Conservation (phyloP, 345 rosid genomes). For the Dovyalis caffra region DNA sequence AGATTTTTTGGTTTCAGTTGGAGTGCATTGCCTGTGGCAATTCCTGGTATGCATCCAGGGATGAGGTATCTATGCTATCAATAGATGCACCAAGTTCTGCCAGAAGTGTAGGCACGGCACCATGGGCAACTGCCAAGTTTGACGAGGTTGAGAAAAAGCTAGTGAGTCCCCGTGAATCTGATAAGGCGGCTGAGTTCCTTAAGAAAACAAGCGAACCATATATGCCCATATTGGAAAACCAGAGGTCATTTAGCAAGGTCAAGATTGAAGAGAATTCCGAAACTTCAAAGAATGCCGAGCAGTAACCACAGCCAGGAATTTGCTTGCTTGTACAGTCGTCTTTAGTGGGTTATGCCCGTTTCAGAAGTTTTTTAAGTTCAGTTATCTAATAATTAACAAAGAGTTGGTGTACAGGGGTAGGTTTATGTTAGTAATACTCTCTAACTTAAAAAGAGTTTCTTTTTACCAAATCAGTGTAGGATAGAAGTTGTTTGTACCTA, state of each 20-base stretch:
- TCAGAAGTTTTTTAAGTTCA: background rate
- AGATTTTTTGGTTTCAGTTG: constrained; percentile 45
- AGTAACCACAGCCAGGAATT: background rate
- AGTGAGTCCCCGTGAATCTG: constrained; percentile 56
- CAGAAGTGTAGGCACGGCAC: constrained; percentile 46
- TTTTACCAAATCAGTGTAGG: background rate
- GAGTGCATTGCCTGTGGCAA: constrained; percentile 85
- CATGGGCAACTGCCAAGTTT: constrained; percentile 55
- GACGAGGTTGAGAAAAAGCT: constrained; percentile 61
- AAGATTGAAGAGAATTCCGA: constrained; percentile 42
- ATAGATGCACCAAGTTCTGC: constrained; percentile 57
- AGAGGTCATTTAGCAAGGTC: constrained; percentile 39
- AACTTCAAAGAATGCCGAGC: constrained; percentile 38
- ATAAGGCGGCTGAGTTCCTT: constrained; percentile 42
- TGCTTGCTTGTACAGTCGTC: background rate
- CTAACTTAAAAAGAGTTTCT: background rate
- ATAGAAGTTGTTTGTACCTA: background rate
- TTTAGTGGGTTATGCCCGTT: background rate
- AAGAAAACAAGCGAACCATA: constrained; percentile 50
- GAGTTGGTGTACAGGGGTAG: background rate
- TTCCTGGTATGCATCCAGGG: constrained; percentile 92
- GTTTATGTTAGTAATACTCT: background rate
- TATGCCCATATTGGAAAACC: constrained; percentile 47
- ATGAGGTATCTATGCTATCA: constrained; percentile 71
- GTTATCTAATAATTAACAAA: background rate